Conservation (phyloP, 1,139 yeast genomes). For the Taphrina deformans region DNA sequence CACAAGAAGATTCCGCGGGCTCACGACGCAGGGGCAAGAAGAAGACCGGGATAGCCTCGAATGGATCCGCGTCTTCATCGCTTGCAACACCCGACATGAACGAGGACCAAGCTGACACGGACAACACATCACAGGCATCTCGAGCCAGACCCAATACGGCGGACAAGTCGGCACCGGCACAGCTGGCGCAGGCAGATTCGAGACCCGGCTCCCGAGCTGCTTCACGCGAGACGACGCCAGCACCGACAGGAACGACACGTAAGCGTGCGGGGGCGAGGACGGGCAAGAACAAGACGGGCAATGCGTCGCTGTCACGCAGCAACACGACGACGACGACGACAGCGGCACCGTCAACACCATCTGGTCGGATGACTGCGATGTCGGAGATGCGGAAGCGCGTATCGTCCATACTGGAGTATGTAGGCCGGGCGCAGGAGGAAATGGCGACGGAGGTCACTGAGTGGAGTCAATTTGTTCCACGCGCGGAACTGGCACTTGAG, state of each 20-base stretch:
- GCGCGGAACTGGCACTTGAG: background rate
- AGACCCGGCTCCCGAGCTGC: conserved; percentile 10
- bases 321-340: conserved; percentile 22
- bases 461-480: conserved; percentile 44
- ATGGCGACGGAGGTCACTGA: conserved; percentile 66
- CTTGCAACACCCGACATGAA: background rate
- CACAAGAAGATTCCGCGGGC: background rate
- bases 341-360: conserved; percentile 31
- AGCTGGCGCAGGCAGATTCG: background rate
- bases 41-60: background rate
- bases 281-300: conserved; percentile 10
- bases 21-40: background rate
- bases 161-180: background rate
- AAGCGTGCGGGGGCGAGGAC: background rate
- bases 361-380: conserved; percentile 48
- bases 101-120: background rate
- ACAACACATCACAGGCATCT: background rate
- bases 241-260: background rate
- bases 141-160: background rate
- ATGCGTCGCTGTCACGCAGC: conserved; percentile 4
- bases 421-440: conserved; percentile 80
- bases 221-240: conserved; percentile 9
- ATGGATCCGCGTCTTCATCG: background rate
- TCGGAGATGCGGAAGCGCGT: conserved; percentile 84
- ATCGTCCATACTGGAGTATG: conserved; percentile 85